Conservation (phyloP, 2,329 filamentous ascomycete genomes). For the Trichoderma sp. region DNA sequence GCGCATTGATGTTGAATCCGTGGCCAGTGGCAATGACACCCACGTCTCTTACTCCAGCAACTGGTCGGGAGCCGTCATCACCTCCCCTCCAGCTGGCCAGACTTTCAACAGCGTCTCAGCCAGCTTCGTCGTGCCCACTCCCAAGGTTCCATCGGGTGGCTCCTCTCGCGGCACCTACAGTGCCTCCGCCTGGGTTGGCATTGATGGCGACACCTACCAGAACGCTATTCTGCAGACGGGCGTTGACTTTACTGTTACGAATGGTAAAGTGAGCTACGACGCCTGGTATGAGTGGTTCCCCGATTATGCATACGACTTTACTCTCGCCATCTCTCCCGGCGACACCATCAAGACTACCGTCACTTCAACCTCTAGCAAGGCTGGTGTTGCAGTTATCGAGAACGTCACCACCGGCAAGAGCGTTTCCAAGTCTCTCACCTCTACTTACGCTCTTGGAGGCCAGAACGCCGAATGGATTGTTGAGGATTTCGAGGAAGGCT, state of each 20-base stretch:
- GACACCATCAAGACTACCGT: conserved; percentile 3
- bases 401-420: conserved; percentile 8
- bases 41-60: not conserved
- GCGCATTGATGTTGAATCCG: not conserved
- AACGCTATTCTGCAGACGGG: conserved; percentile 43
- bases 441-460: not conserved
- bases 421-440: conserved; percentile 4
- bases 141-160: not conserved
- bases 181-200: conserved; percentile 44
- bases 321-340: not conserved
- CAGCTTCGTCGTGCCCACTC: not conserved
- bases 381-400: conserved; percentile 8
- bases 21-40: not conserved
- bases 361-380: not conserved
- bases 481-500: not conserved
- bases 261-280: conserved; percentile 1
- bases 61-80: conserved; percentile 16
- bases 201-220: conserved; percentile 44
- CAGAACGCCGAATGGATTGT: conserved; percentile 15
- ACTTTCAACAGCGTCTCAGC: not conserved
- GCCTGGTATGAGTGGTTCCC: conserved; percentile 19
- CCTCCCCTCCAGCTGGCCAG: not conserved
- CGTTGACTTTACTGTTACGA: conserved; percentile 29
- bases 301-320: not conserved
- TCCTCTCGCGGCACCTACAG: not conserved